These are phyloP conservation scores for Grosmannia serpens DNA, from an alignment of 2,329 filamentous ascomycete species.

Conservation along the genomic window DNA sequence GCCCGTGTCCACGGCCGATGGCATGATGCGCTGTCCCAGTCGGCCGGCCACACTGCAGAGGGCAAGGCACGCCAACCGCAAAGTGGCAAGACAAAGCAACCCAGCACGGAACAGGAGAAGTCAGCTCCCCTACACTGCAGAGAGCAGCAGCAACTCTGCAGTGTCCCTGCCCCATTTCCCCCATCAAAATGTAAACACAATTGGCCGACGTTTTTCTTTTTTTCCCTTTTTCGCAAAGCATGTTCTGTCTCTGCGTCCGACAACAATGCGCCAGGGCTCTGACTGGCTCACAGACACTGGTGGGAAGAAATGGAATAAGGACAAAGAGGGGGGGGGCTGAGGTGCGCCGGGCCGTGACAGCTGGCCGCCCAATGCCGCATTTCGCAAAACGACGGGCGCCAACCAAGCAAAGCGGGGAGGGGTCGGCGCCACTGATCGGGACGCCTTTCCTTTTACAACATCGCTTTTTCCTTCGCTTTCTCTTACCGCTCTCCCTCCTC, in stretches of 20 bases:
- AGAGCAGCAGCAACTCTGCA: background rate
- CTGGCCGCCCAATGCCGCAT: slow-evolving; percentile 6
- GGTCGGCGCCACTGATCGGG: background rate
- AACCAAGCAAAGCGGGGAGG: background rate
- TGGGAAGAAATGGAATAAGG: background rate
- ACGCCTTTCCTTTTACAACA: background rate
- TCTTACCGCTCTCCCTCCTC: background rate
- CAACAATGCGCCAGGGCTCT: slow-evolving; percentile 4
- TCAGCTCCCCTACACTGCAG: too few relatives aligned
- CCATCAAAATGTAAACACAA: background rate
- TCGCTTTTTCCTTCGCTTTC: background rate
- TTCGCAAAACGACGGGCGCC: slow-evolving; percentile 1
- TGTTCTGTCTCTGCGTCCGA: background rate
- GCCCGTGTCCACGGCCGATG: background rate
- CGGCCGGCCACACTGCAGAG: too few relatives aligned
- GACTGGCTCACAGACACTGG: background rate
- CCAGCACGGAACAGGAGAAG: too few relatives aligned
- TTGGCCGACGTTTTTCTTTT: background rate
- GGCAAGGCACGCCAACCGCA: too few relatives aligned
- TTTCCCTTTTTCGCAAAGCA: background rate
- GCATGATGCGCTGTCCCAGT: background rate
- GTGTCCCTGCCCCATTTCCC: background rate
- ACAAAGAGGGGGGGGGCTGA: background rate
- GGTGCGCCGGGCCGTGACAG: slow-evolving; percentile 10
- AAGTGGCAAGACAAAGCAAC: too few relatives aligned